Evolutionary conservation across 306 rosid species (phyloP), one percentile per base, ranked within the genome.

Genomic region (Hylodesmum podocarpum): DNA sequence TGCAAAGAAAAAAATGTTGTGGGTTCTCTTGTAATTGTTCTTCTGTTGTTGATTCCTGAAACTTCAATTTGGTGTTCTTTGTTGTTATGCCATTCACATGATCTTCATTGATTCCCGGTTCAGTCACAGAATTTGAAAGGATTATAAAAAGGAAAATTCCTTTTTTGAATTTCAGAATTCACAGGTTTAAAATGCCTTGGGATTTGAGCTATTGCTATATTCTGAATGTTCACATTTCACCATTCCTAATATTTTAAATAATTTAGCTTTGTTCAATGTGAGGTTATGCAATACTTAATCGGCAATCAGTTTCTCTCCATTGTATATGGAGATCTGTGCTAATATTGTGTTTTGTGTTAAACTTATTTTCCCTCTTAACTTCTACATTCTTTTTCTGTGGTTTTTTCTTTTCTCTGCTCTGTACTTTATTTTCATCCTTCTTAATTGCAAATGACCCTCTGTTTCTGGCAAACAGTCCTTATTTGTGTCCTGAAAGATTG

Each of bases 241-340:
- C 59, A 33, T 22, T 53, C 57, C 19, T 40, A 19, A 59, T 53
- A 34, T 67, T 67, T 47, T 15, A 66, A 66, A 53, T 37, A 10
- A 11, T 25, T 21, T 68, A 25, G 59, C 51, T 44, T 59, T 50
- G 37, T 16, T 58, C 21, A 22, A 31, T 76, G 77, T 40, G 73
- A 70, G 24, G 16, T 40, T 50, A 7, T 63, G 15, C 31, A 57
- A 49, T 54, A 31, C 16, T 68, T 31, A 39, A 76, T n/a, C 43
- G 9, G 22, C 13, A 14, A 64, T 36, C 33, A 36, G 24, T 34
- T 43, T 22, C 64, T 34, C 16, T 75, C 7, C 19, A 41, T 27
- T 66, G 27, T 78, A 12, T 61, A 73, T 80, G 16, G 90, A 86
- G 89, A 86, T 86, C 85, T 68, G 80, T 36, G 80, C 19, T 54